Conservation (phyloP, 192 early-diverging fungal genomes). For the Backusella westeae region DNA sequence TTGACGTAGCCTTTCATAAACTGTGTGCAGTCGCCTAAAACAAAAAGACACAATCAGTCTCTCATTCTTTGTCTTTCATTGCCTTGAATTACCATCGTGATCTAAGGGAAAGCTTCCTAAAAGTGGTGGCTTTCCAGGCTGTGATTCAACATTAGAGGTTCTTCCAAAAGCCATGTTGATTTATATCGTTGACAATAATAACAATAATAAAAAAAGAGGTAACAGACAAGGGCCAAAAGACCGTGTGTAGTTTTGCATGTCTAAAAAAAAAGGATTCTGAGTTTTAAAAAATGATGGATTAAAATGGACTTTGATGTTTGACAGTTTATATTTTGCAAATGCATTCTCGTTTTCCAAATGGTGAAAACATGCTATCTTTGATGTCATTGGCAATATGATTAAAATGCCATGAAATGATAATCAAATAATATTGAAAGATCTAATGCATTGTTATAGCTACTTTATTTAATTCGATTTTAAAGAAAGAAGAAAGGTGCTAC, state of each 20-base stretch:
- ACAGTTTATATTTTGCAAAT: background rate
- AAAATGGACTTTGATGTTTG: background rate
- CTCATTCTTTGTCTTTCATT: background rate
- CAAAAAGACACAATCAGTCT: background rate
- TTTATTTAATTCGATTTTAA: no score
- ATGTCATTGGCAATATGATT: background rate
- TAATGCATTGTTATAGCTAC: no score
- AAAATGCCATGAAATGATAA: background rate
- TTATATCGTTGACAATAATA: background rate
- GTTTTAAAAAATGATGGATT: background rate
- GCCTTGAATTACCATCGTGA: conserved; percentile 56
- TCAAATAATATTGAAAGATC: background rate
- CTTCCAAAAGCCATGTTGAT: conserved; percentile 72
- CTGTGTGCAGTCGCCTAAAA: conserved; percentile 72
- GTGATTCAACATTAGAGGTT: conserved; percentile 63
- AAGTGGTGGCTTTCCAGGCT: conserved; percentile 71
- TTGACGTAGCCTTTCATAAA: conserved; percentile 79
- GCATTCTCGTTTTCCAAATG: background rate
- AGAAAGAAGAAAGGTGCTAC: no score
- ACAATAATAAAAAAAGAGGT: background rate
- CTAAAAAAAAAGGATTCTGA: background rate
- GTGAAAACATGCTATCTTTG: background rate
- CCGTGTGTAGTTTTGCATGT: background rate
- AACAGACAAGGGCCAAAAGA: background rate
- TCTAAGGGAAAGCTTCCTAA: conserved; percentile 91